phyloP scores from a whole-genome alignment of 2,329 filamentous ascomycete species.

The Beauveria bassiana region DNA sequence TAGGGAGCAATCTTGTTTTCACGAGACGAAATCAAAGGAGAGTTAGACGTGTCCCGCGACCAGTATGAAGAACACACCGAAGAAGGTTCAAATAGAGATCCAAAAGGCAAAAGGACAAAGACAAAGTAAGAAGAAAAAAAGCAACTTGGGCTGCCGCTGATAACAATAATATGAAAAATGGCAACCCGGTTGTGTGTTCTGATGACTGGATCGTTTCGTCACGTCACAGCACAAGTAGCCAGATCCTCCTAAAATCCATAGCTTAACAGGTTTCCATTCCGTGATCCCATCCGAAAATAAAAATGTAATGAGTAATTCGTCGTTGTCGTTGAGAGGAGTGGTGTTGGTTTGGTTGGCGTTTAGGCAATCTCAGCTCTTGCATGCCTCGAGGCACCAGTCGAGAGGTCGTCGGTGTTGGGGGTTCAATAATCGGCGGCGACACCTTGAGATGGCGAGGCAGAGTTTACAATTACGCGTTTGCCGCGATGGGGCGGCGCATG shows the following conservation, averaged over 20 bases:
- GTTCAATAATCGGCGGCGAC: neutral
- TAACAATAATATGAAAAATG: slow-evolving; percentile 5
- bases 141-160: neutral
- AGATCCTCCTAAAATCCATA: slow-evolving; percentile 5
- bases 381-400: slow-evolving; percentile 3
- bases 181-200: neutral
- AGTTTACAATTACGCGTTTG: slow-evolving; percentile 27
- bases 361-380: slow-evolving; percentile 6
- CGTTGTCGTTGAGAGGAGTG: neutral
- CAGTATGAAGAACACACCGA: neutral
- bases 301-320: neutral
- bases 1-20: neutral
- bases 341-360: neutral
- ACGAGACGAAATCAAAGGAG: neutral
- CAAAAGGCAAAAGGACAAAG: neutral
- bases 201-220: slow-evolving; percentile 10
- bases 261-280: neutral
- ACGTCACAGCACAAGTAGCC: slow-evolving; percentile 8
- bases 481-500: slow-evolving; percentile 28
- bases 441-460: neutral
- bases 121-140: neutral
- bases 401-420: neutral
- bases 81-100: neutral
- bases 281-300: neutral
- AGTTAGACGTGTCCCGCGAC: neutral